These are phyloP conservation scores for Cutaneotrichosporon daszewskae DNA, from an alignment of 1,284 basidiomycete genomes.

Conservation along the genomic window DNA sequence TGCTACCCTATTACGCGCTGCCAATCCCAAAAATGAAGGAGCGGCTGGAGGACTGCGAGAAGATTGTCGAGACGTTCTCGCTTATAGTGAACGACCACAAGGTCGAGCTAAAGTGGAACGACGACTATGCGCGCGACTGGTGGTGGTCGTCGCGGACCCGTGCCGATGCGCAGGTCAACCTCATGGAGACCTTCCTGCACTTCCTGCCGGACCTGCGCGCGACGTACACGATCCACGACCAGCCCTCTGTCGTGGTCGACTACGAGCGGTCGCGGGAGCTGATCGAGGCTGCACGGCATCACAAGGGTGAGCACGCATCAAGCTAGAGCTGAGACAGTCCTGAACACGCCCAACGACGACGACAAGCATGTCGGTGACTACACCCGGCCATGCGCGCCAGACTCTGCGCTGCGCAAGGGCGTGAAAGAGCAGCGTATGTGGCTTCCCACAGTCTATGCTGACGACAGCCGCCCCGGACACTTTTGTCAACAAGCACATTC, in stretches of 20 bases:
- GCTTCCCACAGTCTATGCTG: not conserved
- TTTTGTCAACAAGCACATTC: conserved; percentile 39
- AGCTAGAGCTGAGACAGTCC: conserved; percentile 24
- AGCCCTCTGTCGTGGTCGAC: conserved; percentile 45
- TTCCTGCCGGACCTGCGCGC: conserved; percentile 29
- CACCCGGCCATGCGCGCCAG: conserved; percentile 38
- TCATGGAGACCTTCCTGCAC: conserved; percentile 48
- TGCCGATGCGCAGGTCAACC: conserved; percentile 47
- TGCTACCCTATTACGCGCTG: conserved; percentile 45
- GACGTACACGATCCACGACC: conserved; percentile 48
- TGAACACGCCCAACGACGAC: conserved; percentile 31
- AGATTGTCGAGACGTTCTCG: conserved; percentile 47
- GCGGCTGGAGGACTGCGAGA: conserved; percentile 40
- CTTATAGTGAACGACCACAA: conserved; percentile 45
- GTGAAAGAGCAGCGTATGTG: conserved; percentile 35
- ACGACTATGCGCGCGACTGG: conserved; percentile 45
- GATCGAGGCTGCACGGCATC: conserved; percentile 29
- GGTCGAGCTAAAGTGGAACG: conserved; percentile 49
- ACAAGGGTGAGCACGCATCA: conserved; percentile 16
- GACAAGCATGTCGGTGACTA: conserved; percentile 40
- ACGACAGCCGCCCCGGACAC: conserved; percentile 33
- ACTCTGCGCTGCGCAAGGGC: conserved; percentile 38
- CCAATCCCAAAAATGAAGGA: conserved; percentile 34
- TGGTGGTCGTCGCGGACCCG: conserved; percentile 44
- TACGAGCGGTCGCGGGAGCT: conserved; percentile 37